A percentile compares a stretch with the other conserved stretches of the same genome.
Evolutionary conservation across 805 yeast genomes (phyloP).

Genomic region (Ogataea trehalophila): DNA sequence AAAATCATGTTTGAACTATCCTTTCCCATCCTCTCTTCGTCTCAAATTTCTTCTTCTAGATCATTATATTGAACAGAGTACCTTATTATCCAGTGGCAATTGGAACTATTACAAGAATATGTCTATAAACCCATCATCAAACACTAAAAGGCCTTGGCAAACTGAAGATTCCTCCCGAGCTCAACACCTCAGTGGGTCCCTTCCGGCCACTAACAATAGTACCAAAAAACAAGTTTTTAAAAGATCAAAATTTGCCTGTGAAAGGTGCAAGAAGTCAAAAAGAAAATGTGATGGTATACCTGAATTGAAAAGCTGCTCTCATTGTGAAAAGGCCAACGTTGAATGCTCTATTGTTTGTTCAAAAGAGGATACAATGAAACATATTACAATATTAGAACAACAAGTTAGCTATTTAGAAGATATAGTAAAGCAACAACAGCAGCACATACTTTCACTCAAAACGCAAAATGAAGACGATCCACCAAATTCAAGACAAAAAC

Average conservation of each 20-base stretch:
- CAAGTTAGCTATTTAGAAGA: constrained; percentile 14
- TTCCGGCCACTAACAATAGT: not conserved
- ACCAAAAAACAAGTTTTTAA: not conserved
- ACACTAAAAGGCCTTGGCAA: not conserved
- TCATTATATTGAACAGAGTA: too few species aligned
- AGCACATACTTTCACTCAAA: not conserved
- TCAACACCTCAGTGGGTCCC: not conserved
- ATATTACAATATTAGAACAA: constrained; percentile 14
- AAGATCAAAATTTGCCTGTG: constrained; percentile 15
- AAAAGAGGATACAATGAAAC: constrained; percentile 7
- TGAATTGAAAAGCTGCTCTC: constrained; percentile 14
- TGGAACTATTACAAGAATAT: too few species aligned
- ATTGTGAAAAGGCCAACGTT: constrained; percentile 9
- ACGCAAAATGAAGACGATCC: not conserved
- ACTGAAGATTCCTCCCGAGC: not conserved
- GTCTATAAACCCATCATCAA: not conserved
- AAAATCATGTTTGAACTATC: too few species aligned
- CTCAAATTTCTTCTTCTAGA: too few species aligned
- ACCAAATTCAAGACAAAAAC: not conserved
- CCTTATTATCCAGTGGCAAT: too few species aligned
- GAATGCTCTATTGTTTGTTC: constrained; percentile 14
- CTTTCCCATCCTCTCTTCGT: too few species aligned
- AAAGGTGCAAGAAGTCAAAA: constrained; percentile 18
- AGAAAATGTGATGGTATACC: constrained; percentile 22
- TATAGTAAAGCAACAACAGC: not conserved